Base-by-base conservation (phyloP, 768 basidiomycete genomes). In the Boletus rubroflammeus region DNA sequence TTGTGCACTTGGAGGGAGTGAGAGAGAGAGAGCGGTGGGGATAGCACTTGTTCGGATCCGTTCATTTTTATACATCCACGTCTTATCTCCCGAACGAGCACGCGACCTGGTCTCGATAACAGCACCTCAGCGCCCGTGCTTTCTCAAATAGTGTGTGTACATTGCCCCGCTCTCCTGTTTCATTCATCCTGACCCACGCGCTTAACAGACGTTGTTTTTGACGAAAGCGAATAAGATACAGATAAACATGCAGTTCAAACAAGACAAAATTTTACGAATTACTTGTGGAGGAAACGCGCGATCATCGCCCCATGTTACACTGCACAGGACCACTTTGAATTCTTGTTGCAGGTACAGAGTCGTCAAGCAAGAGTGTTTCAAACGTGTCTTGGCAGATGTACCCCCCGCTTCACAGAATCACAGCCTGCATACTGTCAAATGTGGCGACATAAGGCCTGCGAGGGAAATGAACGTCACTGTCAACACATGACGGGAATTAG, bases 401-500 rank as follows among this genome's bases (percentile, higher is more conserved):
- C 31, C 17, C 31, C n/a, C 21, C 6, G 6, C 21, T 44, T 65
- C 43, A 72, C n/a, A n/a, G n/a, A n/a, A n/a, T n/a, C n/a, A n/a
- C 42, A 73, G 40, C 23, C 6, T 55, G 52, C 73, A 74, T 11
- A 73, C 57, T 11, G 73, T 71, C 15, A 75, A 45, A 50, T 73
- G 70, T 3, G 74, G 67, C 6, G 73, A 63, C 34, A 67, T 50
- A 42, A 71, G 43, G n/a, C 73, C 73, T 74, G 5, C 14, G 48
- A 17, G 11, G 45, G 44, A 35, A 36, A 50, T 35, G 51, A 54
- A 54, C n/a, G 36, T 51, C 28, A 58, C 32, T 52, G n/a, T 23
- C 46, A 50, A 44, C 48, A 53, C 7, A 38, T 17, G 17, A 43
- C 50, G 46, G 47, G 5, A 55, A 56, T 55, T 51, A 39, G 21